Conservation (phyloP, 1,284 basidiomycete species). For the Irpex sp. region DNA sequence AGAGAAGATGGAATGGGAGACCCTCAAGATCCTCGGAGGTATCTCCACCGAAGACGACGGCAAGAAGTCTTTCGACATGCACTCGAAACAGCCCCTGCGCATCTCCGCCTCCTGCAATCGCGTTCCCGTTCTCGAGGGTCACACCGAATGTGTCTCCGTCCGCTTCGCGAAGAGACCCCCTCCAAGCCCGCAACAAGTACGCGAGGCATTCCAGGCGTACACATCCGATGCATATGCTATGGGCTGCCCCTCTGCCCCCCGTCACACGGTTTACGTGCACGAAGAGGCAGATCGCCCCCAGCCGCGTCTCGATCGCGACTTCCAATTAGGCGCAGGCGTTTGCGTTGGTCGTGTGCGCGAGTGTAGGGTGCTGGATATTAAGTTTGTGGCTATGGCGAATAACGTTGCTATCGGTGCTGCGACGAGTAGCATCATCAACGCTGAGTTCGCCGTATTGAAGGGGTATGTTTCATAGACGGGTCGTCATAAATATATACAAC, state of each 20-base stretch:
- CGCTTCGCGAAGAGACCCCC: constrained; percentile 80
- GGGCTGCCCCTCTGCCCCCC: constrained; percentile 84
- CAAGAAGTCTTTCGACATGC: constrained; percentile 78
- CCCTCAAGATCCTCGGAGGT: constrained; percentile 93
- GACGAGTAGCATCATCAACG: constrained; percentile 97
- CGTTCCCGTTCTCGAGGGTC: constrained; percentile 83
- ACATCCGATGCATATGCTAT: constrained; percentile 79
- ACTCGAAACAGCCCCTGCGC: constrained; percentile 73
- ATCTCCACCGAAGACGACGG: constrained; percentile 54
- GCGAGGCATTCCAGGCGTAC: constrained; percentile 76
- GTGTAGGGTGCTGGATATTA: constrained; percentile 91
- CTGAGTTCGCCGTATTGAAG: constrained; percentile 89
- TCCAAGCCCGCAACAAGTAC: constrained; percentile 86
- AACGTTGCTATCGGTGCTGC: constrained; percentile 97
- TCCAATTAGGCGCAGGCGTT: constrained; percentile 91
- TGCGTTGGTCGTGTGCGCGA: constrained; percentile 89
- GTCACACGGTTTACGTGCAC: constrained; percentile 87
- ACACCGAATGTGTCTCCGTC: constrained; percentile 89
- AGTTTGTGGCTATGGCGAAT: constrained; percentile 93
- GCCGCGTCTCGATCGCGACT: constrained; percentile 88
- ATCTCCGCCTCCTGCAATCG: constrained; percentile 71
- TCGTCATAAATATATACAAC: neutral
- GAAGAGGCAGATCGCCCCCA: constrained; percentile 94
- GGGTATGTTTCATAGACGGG: constrained; percentile 43
- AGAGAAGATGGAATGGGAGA: constrained; percentile 99